Evolutionary conservation across 2,329 filamentous ascomycete species (phyloP), one percentile per base, ranked within the genome.

Genomic region (Cytospora piceae): DNA sequence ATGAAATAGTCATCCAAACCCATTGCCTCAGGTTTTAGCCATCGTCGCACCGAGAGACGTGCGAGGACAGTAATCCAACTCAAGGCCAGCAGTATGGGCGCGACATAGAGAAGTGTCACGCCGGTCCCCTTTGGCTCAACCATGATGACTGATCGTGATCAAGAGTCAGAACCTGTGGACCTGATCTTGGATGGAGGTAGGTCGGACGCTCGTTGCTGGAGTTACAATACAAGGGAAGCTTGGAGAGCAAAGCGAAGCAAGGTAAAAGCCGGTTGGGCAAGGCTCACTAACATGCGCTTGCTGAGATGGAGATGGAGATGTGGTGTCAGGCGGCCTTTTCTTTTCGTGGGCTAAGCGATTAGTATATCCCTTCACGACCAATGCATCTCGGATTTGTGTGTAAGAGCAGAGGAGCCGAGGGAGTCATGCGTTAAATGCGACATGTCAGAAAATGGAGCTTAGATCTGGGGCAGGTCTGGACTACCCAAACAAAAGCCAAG

Each of bases 1-100:
- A 74, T 74, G 24, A 71, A 31, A 49, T 65, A 66, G 57, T 74
- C 73, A 67, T 74, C 73, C 37, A 68, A 7, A 5, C 73, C 73
- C 61, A 70, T 70, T 11, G 69, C 70, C 54, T 67, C 66, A 0
- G 66, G 66, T 15, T 70, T 71, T 39, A 71, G 69, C 71, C 70
- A 72, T 69, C 65, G 63, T 51, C 73, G 67, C 42, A 74, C 71
- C 34, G 51, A 65, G 3, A 71, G 57, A 11, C 73, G 69, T 54
- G 67, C 27, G 24, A 67, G 29, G 51, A 72, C 70, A 14, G 68
- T 70, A 11, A 71, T 7, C 73, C 73, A 74, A 20, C 63, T 69
- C 31, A 73, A 39, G 12, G 54, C 58, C 29, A 74, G 52, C 52
- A 74, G 60, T 3, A 72, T 17, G 17, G 71, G 69, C 29, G 73